These are phyloP conservation scores for Rutstroemia sp. DNA, from an alignment of 2,329 filamentous ascomycete genomes.

Conservation along the genomic window DNA sequence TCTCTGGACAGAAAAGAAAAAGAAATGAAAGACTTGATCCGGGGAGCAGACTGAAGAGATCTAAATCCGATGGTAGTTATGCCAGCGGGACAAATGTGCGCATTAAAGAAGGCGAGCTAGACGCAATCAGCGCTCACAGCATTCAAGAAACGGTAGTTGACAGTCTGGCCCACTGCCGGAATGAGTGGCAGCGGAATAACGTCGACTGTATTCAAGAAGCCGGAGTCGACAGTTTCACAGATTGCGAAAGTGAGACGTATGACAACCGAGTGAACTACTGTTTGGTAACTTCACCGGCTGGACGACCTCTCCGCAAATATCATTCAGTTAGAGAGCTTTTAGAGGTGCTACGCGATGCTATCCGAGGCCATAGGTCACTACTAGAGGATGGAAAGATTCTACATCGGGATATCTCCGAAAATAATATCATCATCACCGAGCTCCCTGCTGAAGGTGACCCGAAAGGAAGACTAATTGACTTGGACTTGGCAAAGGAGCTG, in stretches of 20 bases:
- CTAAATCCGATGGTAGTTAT: slow-evolving; percentile 16
- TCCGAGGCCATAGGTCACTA: slow-evolving; percentile 32
- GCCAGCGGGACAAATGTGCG: slow-evolving; percentile 10
- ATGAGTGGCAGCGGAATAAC: slow-evolving; percentile 11
- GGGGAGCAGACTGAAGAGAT: slow-evolving; percentile 15
- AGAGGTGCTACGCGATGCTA: slow-evolving; percentile 29
- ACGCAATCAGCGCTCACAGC: slow-evolving; percentile 14
- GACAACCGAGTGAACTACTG: slow-evolving; percentile 28
- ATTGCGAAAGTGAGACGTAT: slow-evolving; percentile 14
- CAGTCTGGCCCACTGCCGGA: slow-evolving; percentile 17
- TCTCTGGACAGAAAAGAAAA: slow-evolving; percentile 10
- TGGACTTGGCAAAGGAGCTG: slow-evolving; percentile 29
- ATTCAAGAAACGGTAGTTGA: slow-evolving; percentile 21
- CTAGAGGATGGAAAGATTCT: slow-evolving; percentile 30
- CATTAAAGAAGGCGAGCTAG: slow-evolving; percentile 14
- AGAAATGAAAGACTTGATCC: slow-evolving; percentile 15
- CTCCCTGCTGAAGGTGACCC: slow-evolving; percentile 1
- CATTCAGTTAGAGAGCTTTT: slow-evolving; percentile 29
- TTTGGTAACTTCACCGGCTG: slow-evolving; percentile 28
- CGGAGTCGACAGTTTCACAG: slow-evolving; percentile 8
- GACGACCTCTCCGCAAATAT: slow-evolving; percentile 27
- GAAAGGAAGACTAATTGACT: slow-evolving; percentile 19
- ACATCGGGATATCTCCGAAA: slow-evolving; percentile 31
- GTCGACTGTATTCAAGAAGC: slow-evolving; percentile 10
- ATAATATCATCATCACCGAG: slow-evolving; percentile 32